These are phyloP conservation scores for Geosmithia flava DNA, from an alignment of 2,329 filamentous ascomycete species.

Conservation along the genomic window DNA sequence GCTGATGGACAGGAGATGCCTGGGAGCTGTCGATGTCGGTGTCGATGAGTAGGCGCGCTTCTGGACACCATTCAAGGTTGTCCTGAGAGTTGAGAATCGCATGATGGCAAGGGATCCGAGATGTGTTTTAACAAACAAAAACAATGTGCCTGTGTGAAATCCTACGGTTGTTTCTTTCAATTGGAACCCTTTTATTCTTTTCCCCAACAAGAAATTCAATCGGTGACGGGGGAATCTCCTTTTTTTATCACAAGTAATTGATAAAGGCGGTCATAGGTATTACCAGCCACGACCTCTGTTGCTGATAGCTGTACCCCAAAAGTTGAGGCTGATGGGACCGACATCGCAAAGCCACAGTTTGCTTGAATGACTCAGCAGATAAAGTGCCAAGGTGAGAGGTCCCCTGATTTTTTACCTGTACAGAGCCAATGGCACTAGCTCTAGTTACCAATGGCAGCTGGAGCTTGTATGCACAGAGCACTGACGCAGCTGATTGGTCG, in stretches of 20 bases:
- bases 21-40: constrained; percentile 31
- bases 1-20: constrained; percentile 84
- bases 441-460: too few relatives aligned
- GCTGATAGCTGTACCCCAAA: neutral
- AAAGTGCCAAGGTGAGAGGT: too few relatives aligned
- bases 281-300: neutral
- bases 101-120: neutral
- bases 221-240: neutral
- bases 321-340: neutral
- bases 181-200: neutral
- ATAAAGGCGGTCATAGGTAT: too few relatives aligned
- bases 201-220: neutral
- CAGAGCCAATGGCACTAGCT: neutral
- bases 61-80: constrained; percentile 19
- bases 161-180: neutral
- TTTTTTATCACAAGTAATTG: neutral
- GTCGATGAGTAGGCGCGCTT: constrained; percentile 27
- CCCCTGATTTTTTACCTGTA: too few relatives aligned
- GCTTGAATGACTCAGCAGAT: neutral
- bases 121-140: too few relatives aligned
- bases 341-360: neutral
- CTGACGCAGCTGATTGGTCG: neutral
- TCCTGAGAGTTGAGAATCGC: neutral
- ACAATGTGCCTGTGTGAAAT: neutral
- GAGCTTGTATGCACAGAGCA: too few relatives aligned